A percentile compares a stretch with the other conserved stretches of the same genome.
These are phyloP conservation scores for Cubamyces lactineus DNA, from an alignment of 768 basidiomycete species.

Conservation along the genomic window DNA sequence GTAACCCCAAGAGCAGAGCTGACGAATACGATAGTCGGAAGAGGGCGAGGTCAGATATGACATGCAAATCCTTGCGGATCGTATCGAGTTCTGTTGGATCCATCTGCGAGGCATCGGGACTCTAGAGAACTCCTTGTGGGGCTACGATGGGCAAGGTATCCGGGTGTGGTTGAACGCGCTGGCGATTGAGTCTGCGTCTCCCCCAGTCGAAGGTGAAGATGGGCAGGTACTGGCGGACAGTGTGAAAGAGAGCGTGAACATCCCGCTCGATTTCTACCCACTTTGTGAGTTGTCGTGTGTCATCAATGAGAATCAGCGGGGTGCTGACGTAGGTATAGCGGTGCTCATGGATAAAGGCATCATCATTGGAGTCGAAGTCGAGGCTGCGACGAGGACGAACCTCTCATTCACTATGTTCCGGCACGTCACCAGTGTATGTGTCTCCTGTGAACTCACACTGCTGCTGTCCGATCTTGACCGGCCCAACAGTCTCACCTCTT, in stretches of 20 bases:
- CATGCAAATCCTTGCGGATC: constrained; percentile 94
- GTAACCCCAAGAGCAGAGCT: neutral
- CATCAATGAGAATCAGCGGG: neutral
- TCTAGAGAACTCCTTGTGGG: constrained; percentile 97
- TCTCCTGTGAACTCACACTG: neutral
- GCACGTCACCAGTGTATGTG: constrained; percentile 83
- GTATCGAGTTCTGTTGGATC: constrained; percentile 99
- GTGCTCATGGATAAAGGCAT: constrained; percentile 99
- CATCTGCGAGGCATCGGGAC: constrained; percentile 92
- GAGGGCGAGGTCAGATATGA: constrained; percentile 94
- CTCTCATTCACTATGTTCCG: constrained; percentile 91
- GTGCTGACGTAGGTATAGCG: constrained; percentile 50
- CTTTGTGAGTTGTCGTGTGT: constrained; percentile 61
- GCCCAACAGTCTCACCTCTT: constrained; percentile 82
- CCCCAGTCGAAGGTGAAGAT: constrained; percentile 38
- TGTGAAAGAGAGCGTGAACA: constrained; percentile 92
- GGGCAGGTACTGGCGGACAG: constrained; percentile 9
- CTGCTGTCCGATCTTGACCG: neutral
- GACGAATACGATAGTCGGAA: constrained; percentile 56
- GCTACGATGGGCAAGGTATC: constrained; percentile 88
- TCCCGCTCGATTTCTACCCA: constrained; percentile 93
- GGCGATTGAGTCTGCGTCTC: constrained; percentile 70
- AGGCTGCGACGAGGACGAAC: constrained; percentile 72
- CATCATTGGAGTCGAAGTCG: constrained; percentile 94
- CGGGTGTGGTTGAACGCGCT: constrained; percentile 96